Conservation (phyloP, 441 rosid species). For the Viola pubescens region DNA sequence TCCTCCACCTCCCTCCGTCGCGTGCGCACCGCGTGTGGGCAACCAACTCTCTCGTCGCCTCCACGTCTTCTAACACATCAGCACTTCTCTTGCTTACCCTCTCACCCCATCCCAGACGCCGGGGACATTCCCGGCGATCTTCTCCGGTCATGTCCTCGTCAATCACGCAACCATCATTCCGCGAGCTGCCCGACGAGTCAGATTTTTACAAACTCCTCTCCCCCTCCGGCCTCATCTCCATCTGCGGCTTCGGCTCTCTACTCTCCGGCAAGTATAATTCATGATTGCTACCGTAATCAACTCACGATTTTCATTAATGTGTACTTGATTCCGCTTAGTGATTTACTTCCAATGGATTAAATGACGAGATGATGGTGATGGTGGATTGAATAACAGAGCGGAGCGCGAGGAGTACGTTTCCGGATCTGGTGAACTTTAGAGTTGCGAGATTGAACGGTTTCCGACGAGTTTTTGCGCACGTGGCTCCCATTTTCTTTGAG, state of each 20-base stretch:
- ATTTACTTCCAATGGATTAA: too few relatives aligned
- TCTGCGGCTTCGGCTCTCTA: constrained; percentile 89
- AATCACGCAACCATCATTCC: constrained; percentile 15
- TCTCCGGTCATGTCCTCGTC: constrained; percentile 18
- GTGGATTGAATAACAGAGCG: constrained; percentile 33
- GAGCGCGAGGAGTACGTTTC: constrained; percentile 88
- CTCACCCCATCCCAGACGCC: neutral
- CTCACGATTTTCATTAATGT: too few relatives aligned
- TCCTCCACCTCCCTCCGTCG: neutral
- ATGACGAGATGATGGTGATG: too few relatives aligned
- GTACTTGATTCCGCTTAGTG: too few relatives aligned
- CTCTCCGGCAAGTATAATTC: constrained; percentile 50
- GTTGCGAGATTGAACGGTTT: constrained; percentile 65
- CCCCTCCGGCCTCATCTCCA: constrained; percentile 55
- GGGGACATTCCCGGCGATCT: constrained; percentile 8
- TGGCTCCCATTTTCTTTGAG: constrained; percentile 84
- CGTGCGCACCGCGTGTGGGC: neutral
- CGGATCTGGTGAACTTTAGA: constrained; percentile 67
- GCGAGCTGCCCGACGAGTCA: constrained; percentile 42
- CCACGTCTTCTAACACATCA: too few relatives aligned
- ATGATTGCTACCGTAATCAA: too few relatives aligned
- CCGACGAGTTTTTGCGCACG: constrained; percentile 77
- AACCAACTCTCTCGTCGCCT: too few relatives aligned
- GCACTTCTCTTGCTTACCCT: too few relatives aligned
- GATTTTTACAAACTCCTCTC: constrained; percentile 51